phyloP scores from a whole-genome alignment of 805 yeast species.

The Huiozyma sinensis region DNA sequence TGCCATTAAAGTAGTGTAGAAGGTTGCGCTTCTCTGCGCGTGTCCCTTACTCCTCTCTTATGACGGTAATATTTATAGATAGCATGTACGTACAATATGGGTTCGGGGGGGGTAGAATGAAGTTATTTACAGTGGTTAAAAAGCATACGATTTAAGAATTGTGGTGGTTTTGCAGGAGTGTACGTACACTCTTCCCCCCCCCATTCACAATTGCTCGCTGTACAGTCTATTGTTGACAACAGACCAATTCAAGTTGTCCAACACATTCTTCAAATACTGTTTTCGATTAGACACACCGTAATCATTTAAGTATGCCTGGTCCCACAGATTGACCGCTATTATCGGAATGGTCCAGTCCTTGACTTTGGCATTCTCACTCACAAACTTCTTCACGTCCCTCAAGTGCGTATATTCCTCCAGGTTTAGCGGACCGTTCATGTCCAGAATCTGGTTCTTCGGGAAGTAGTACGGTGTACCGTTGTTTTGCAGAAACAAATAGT shows the following conservation, averaged over 20 bases:
- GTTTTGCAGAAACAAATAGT: constrained; percentile 47
- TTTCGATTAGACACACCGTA: constrained; percentile 70
- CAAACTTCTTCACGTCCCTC: constrained; percentile 33
- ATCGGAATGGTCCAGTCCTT: constrained; percentile 54
- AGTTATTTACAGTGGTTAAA: too few relatives aligned
- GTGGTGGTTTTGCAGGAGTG: background rate
- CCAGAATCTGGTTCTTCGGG: constrained; percentile 60
- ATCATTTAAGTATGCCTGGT: constrained; percentile 74
- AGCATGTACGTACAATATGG: background rate
- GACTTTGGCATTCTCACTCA: constrained; percentile 25
- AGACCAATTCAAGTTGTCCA: constrained; percentile 80
- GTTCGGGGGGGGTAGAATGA: too few relatives aligned
- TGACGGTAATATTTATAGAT: background rate
- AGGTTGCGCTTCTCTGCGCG: too few relatives aligned
- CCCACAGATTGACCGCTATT: constrained; percentile 77
- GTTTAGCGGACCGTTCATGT: constrained; percentile 62
- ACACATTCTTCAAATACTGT: constrained; percentile 59
- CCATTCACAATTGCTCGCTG: constrained; percentile 4
- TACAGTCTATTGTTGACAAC: constrained; percentile 42
- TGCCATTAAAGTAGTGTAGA: constrained; percentile 68
- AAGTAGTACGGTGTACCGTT: constrained; percentile 71
- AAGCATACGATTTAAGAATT: too few relatives aligned
- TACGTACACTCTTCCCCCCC: background rate
- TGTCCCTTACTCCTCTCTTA: background rate
- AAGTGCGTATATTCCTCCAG: constrained; percentile 42